Evolutionary conservation across 2,329 filamentous ascomycete genomes (phyloP).

Genomic region (Monosporascus sp.): DNA sequence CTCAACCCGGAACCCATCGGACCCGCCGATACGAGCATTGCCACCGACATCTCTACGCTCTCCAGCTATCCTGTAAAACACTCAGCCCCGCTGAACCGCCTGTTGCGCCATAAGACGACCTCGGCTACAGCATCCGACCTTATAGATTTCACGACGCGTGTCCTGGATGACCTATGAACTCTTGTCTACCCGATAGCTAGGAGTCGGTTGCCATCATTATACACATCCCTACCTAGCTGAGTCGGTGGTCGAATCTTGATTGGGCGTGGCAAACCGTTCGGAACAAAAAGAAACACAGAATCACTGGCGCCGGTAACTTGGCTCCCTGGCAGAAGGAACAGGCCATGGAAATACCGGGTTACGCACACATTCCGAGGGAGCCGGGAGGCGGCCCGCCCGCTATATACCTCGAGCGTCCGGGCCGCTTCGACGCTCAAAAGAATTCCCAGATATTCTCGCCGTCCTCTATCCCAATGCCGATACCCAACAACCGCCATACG

Average conservation of each 20-base stretch:
- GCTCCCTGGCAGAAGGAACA: neutral
- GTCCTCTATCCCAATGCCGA: slow-evolving; percentile 32
- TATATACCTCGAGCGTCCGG: slow-evolving; percentile 24
- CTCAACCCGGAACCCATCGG: slow-evolving; percentile 5
- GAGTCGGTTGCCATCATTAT: slow-evolving; percentile 1
- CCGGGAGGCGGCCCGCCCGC: slow-evolving; percentile 24
- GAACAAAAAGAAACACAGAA: neutral
- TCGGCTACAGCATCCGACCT: slow-evolving; percentile 9
- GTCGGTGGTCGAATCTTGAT: slow-evolving; percentile 6
- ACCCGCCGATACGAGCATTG: slow-evolving; percentile 16
- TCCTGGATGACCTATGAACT: slow-evolving; percentile 9
- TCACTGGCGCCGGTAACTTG: neutral
- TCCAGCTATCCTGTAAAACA: neutral
- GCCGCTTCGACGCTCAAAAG: slow-evolving; percentile 18
- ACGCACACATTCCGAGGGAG: slow-evolving; percentile 23
- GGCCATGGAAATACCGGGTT: slow-evolving; percentile 26
- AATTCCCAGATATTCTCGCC: slow-evolving; percentile 24
- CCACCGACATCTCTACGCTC: slow-evolving; percentile 17
- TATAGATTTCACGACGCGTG: slow-evolving; percentile 7
- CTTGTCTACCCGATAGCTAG: slow-evolving; percentile 4
- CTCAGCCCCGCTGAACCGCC: slow-evolving; percentile 5
- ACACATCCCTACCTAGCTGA: slow-evolving; percentile 5
- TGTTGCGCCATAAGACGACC: slow-evolving; percentile 4
- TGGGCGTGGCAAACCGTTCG: slow-evolving; percentile 12
- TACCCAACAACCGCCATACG: slow-evolving; percentile 25